Percentiles rank a stretch among this genome's conserved stretches.
These are phyloP conservation scores for Bothriochloa decipiens DNA, from an alignment of 176 grass and related monocot species.

Conservation along the genomic window DNA sequence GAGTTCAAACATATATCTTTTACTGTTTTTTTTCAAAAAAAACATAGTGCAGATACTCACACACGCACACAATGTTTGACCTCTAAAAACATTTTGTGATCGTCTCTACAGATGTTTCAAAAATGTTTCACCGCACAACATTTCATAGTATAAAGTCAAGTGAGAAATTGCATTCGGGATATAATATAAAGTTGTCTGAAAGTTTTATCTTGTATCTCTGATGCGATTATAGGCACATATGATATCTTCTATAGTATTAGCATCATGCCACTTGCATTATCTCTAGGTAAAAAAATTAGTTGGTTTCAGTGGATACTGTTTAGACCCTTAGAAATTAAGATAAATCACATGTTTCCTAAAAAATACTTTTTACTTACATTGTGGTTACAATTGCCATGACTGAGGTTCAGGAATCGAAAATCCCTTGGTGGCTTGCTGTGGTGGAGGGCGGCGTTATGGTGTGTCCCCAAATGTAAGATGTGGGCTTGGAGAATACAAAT, in stretches of 20 bases:
- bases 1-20: background rate
- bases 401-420: constrained; percentile 51
- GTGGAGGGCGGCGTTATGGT: constrained; percentile 47
- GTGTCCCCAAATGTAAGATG: background rate
- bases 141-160: too few relatives aligned
- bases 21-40: too few relatives aligned
- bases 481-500: constrained; percentile 29
- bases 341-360: background rate
- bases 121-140: too few relatives aligned
- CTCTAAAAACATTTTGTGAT: too few relatives aligned
- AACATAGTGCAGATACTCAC: too few relatives aligned
- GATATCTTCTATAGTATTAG: too few relatives aligned
- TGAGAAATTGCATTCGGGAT: too few relatives aligned
- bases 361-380: background rate
- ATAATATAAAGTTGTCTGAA: too few relatives aligned
- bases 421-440: constrained; percentile 65
- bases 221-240: background rate
- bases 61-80: too few relatives aligned
- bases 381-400: background rate
- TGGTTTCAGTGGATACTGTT: background rate
- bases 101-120: too few relatives aligned
- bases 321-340: background rate
- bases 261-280: background rate
- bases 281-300: background rate
- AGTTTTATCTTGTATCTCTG: too few relatives aligned